Conservation (phyloP, 495 filamentous ascomycete species). For the Astrothelium macrocarpum region DNA sequence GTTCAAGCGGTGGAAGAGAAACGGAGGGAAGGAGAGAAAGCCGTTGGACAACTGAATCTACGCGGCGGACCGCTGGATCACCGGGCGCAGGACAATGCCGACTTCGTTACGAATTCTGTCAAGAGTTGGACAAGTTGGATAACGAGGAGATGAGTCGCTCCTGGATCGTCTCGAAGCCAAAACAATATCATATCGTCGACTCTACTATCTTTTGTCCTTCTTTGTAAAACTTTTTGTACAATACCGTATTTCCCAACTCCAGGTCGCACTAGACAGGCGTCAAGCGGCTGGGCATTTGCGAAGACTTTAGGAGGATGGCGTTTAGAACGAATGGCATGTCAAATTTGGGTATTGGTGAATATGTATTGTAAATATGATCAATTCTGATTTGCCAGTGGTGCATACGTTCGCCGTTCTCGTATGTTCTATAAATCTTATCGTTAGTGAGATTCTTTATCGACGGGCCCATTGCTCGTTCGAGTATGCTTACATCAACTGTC, state of each 20-base stretch:
- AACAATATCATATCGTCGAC: neutral
- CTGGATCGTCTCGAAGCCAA: neutral
- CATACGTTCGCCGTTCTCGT: neutral
- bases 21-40: slow-evolving; percentile 17
- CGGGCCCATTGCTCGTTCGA: neutral
- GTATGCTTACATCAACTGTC: slow-evolving; percentile 3
- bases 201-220: neutral
- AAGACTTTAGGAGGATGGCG: neutral
- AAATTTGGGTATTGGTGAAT: neutral
- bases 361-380: neutral
- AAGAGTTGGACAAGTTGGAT: slow-evolving; percentile 25
- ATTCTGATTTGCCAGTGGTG: neutral
- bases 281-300: neutral
- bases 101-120: slow-evolving; percentile 1
- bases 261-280: neutral
- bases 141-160: slow-evolving; percentile 13
- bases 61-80: slow-evolving; percentile 24
- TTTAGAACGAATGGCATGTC: neutral
- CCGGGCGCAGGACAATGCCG: slow-evolving; percentile 15
- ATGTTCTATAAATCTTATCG: neutral
- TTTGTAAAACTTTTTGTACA: neutral
- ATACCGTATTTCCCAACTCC: neutral
- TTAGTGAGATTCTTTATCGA: neutral
- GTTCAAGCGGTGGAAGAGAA: slow-evolving; percentile 20
- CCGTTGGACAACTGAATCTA: slow-evolving; percentile 12